A percentile compares a stretch with the other conserved stretches of the same genome.
Evolutionary conservation across 1,284 basidiomycete species (phyloP).

Genomic region (Leccinum pachyderme): DNA sequence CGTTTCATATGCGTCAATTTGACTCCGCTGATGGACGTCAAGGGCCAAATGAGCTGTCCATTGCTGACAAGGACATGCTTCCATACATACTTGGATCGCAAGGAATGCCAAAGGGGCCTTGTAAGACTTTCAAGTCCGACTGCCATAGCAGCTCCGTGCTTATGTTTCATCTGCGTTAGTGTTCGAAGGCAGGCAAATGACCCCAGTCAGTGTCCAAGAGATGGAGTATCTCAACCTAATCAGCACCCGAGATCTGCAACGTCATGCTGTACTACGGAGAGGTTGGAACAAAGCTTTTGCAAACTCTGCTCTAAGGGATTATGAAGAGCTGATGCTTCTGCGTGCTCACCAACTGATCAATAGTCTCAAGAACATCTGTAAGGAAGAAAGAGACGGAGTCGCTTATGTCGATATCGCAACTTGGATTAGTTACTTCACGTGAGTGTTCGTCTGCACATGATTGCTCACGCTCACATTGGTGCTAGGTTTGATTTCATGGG

Average conservation of each 20-base stretch:
- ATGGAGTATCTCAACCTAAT: conserved; percentile 26
- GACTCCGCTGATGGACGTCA: conserved; percentile 8
- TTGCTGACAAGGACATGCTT: conserved; percentile 24
- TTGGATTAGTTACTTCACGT: conserved; percentile 26
- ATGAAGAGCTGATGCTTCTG: conserved; percentile 35
- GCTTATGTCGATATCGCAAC: conserved; percentile 14
- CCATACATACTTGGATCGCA: conserved; percentile 25
- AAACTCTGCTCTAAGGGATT: conserved; percentile 37
- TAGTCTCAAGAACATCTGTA: conserved; percentile 21
- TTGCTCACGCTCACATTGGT: conserved; percentile 2
- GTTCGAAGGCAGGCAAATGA: conserved; percentile 21
- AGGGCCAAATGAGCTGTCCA: conserved; percentile 31
- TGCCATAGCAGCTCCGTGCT: conserved; percentile 1
- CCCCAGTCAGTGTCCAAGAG: conserved; percentile 14
- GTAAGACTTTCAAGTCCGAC: conserved; percentile 13
- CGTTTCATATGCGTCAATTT: neutral
- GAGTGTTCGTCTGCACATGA: neutral
- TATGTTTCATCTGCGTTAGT: conserved; percentile 10
- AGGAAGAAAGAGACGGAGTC: conserved; percentile 8
- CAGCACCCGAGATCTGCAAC: conserved; percentile 31
- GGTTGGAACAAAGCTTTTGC: conserved; percentile 45
- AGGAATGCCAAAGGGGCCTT: conserved; percentile 28
- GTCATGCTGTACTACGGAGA: conserved; percentile 39
- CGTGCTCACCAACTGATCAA: conserved; percentile 37
- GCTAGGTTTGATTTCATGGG: conserved; percentile 29